Evolutionary conservation across 257 asterid species (phyloP).

Genomic region (Voacanga thouarsii): DNA sequence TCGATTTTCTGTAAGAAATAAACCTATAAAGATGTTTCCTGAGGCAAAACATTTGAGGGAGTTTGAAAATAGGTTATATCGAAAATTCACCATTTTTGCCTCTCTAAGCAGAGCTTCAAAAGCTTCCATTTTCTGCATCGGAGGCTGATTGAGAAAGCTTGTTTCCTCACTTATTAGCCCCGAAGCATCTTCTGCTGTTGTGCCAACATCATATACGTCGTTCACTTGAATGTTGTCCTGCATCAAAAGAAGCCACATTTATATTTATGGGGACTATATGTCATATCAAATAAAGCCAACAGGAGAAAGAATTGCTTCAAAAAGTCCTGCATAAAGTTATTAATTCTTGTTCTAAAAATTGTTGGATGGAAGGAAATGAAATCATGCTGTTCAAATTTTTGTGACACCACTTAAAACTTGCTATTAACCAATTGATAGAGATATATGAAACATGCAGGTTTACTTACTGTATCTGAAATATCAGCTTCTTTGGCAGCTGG

Average conservation of each 20-base stretch:
- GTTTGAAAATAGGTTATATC: background rate
- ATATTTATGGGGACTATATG: background rate
- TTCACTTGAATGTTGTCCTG: conserved; percentile 30
- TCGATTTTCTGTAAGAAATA: conserved; percentile 48
- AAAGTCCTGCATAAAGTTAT: background rate
- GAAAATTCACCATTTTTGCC: conserved; percentile 42
- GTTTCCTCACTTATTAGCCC: background rate
- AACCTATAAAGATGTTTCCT: background rate
- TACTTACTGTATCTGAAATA: conserved; percentile 30
- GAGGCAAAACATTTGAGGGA: background rate
- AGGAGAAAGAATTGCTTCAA: background rate
- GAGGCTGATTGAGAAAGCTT: conserved; percentile 12
- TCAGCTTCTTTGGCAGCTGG: conserved; percentile 17
- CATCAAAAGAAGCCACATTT: conserved; percentile 1
- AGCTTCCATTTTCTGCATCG: conserved; percentile 36
- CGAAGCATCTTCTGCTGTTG: conserved; percentile 10
- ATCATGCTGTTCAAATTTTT: background rate
- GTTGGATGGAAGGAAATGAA: background rate
- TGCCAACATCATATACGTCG: conserved; percentile 23
- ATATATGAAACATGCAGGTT: background rate
- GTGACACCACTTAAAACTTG: background rate
- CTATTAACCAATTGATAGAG: background rate
- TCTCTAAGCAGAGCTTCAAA: conserved; percentile 43
- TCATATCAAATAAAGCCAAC: background rate
- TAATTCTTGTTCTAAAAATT: background rate